Base-by-base conservation (phyloP, 768 basidiomycete species). In the Lyophyllum shimeji region DNA sequence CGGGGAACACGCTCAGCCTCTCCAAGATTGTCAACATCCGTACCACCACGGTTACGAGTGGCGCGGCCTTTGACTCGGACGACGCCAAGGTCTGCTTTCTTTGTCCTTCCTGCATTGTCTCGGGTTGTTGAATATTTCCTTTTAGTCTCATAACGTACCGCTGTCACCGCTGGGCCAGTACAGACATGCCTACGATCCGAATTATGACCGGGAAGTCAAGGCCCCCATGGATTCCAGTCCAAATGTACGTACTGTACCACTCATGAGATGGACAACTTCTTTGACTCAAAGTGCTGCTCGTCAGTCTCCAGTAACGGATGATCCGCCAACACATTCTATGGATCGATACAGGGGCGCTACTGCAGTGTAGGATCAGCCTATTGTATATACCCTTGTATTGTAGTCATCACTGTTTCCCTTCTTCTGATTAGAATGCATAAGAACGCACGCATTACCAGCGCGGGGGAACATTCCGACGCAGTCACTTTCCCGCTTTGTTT, bases 11-110 rank as follows among this genome's bases (percentile, higher is more conserved):
- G 2, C 34, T 55, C 17, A 61, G 46, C 21, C 31, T 56, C 13
- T 53, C 56, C 27, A 60, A 56, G 46, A 46, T 61, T 23, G 46
- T 64, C 33, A 65, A 61, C 37, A 45, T 64, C 31, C 55, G 52
- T 2, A 61, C 60, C 7, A 58, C 42, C 21, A 62, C 52, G 6
- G 48, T 50, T 4, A 53, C 40, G n/a, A 50, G 46, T 44, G 48
- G 20, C 7, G 50, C 42, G 39, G 50, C 52, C 6, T 54, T 60
- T 18, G 44, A 50, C 8, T 3, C 33, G 9, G 53, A 53, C 7
- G 57, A 33, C n/a, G n/a, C n/a, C 50, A 63, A 58, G 50, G 62
- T 63, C 9, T 53, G 45, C 2, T 20, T 24, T n/a, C n/a, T 40
- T 37, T 18, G 8, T 42, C 17, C 15, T 23, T 15, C n/a, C n/a